A percentile compares a stretch with the other conserved stretches of the same genome.
Conservation (phyloP, 1,139 yeast genomes). For the Taiozyma sp. region DNA sequence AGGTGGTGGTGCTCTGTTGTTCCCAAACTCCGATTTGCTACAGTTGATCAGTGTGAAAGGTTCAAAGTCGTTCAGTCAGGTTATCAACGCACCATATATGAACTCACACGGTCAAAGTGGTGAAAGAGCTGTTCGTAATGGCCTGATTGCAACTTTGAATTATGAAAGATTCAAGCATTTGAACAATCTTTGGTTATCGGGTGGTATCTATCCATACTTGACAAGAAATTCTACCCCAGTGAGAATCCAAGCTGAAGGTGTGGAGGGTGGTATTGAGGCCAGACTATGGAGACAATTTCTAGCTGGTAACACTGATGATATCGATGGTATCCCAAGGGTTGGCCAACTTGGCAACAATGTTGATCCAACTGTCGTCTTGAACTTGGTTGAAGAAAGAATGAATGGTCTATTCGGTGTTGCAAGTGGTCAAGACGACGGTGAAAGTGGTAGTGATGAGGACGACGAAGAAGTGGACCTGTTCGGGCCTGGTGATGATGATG, state of each 20-base stretch:
- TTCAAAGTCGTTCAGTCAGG: slow-evolving; percentile 26
- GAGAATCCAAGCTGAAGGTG: background rate
- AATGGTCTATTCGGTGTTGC: slow-evolving; percentile 11
- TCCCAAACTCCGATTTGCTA: slow-evolving; percentile 37
- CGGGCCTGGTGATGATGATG: slow-evolving; percentile 22
- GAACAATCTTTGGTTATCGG: slow-evolving; percentile 56
- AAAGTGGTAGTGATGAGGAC: slow-evolving; percentile 1
- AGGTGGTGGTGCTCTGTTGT: slow-evolving; percentile 39
- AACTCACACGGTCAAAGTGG: slow-evolving; percentile 74
- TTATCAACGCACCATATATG: slow-evolving; percentile 56
- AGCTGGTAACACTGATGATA: background rate
- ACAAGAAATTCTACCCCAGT: slow-evolving; percentile 23
- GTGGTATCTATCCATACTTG: slow-evolving; percentile 40
- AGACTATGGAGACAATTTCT: slow-evolving; percentile 3
- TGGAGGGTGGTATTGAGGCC: background rate
- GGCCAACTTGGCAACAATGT: background rate
- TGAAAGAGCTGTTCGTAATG: slow-evolving; percentile 44
- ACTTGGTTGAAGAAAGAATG: background rate
- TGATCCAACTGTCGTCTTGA: background rate
- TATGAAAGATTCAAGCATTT: slow-evolving; percentile 48
- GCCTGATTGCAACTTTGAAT: slow-evolving; percentile 50
- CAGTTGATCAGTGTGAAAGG: slow-evolving; percentile 27
- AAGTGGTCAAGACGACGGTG: slow-evolving; percentile 14
- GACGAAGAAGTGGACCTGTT: slow-evolving; percentile 13
- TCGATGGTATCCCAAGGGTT: background rate